These are phyloP conservation scores for Komagataella kurtzmanii DNA, from an alignment of 805 yeast genomes.

Conservation along the genomic window DNA sequence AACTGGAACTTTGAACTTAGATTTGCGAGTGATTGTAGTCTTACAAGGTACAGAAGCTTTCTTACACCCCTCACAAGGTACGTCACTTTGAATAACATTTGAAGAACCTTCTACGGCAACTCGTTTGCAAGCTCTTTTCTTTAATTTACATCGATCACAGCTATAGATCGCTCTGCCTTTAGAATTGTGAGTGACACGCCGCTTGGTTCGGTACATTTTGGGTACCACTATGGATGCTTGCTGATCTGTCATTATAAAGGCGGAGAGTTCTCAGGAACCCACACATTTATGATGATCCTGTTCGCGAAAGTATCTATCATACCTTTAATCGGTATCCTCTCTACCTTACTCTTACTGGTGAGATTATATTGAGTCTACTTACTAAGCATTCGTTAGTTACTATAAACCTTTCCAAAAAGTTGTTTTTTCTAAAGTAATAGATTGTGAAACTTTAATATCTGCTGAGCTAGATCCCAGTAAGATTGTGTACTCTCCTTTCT, in stretches of 20 bases:
- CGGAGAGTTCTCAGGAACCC: not conserved
- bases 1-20: conserved; percentile 25
- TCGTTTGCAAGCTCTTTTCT: conserved; percentile 29
- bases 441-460: not conserved
- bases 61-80: conserved; percentile 24
- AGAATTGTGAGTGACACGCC: conserved; percentile 2
- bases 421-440: not conserved
- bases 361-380: not conserved
- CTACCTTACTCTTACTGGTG: not conserved
- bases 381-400: not conserved
- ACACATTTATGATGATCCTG: not conserved
- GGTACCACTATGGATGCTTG: not conserved
- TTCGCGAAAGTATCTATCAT: not conserved
- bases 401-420: conserved; percentile 1
- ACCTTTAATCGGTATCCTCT: no score
- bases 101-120: conserved; percentile 15
- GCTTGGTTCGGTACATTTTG: not conserved
- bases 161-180: conserved; percentile 24
- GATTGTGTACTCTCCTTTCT: conserved; percentile 35
- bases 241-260: not conserved
- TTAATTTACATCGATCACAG: conserved; percentile 30
- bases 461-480: conserved; percentile 22
- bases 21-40: conserved; percentile 27
- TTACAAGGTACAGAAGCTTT: conserved; percentile 24
- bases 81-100: conserved; percentile 9